These are phyloP conservation scores for Ocimum tenuiflorum DNA, from an alignment of 257 asterid species.

Conservation along the genomic window DNA sequence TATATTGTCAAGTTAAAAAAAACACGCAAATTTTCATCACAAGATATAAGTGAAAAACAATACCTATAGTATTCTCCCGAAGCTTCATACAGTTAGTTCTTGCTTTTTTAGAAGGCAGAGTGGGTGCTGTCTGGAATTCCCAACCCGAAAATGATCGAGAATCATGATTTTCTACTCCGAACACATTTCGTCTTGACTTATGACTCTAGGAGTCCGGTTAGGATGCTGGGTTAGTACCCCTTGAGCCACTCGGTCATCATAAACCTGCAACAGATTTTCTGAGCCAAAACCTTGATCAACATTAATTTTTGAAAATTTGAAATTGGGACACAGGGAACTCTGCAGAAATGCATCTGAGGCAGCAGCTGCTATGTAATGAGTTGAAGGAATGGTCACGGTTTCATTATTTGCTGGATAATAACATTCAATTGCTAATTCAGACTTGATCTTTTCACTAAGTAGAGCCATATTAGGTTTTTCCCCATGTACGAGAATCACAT, in stretches of 20 bases:
- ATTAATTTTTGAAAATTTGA: constrained; percentile 42
- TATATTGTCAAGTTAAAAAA: too few species aligned
- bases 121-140: too few species aligned
- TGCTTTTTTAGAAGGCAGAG: too few species aligned
- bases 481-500: constrained; percentile 79
- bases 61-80: too few species aligned
- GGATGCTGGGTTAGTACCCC: constrained; percentile 39
- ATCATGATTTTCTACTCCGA: constrained; percentile 38
- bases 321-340: constrained; percentile 57
- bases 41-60: too few species aligned
- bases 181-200: constrained; percentile 35
- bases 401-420: constrained; percentile 69
- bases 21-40: too few species aligned
- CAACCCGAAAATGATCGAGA: too few species aligned
- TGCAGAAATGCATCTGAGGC: constrained; percentile 53
- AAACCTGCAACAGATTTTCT: constrained; percentile 31
- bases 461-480: constrained; percentile 72
- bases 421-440: constrained; percentile 54
- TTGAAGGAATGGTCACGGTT: constrained; percentile 43
- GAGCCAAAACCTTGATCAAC: constrained; percentile 15
- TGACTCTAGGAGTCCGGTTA: constrained; percentile 33
- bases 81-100: too few species aligned
- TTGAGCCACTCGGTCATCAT: constrained; percentile 61
- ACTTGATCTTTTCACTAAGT: constrained; percentile 47
- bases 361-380: constrained; percentile 44